These are phyloP conservation scores for Ophiosphaerella herpotricha DNA, from an alignment of 2,329 filamentous ascomycete species.

Conservation along the genomic window DNA sequence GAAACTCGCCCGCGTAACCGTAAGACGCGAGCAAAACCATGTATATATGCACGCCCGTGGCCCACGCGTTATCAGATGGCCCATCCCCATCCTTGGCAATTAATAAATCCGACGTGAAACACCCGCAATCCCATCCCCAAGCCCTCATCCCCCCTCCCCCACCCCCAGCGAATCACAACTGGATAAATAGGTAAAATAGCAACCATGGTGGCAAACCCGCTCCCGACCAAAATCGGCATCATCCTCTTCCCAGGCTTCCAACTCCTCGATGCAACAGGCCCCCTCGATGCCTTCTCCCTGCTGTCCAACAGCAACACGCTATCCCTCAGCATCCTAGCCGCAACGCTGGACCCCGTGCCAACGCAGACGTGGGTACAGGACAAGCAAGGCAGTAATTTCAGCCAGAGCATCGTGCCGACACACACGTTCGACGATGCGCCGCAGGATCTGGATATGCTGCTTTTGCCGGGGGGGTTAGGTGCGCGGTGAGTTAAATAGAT, in stretches of 20 bases:
- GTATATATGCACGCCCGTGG: no score
- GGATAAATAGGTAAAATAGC: not conserved
- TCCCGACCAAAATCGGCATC: conserved; percentile 36
- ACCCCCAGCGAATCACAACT: no score
- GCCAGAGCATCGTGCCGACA: conserved; percentile 53
- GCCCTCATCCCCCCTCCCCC: no score
- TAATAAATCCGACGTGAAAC: no score
- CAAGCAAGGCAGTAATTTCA: conserved; percentile 29
- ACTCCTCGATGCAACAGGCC: conserved; percentile 48
- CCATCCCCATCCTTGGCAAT: no score
- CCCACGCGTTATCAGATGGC: no score
- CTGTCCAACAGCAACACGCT: conserved; percentile 35
- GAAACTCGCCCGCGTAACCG: no score
- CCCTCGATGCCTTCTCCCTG: conserved; percentile 53
- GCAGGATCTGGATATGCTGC: conserved; percentile 61
- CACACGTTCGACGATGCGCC: conserved; percentile 61
- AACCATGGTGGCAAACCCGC: conserved; percentile 5
- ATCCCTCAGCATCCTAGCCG: conserved; percentile 40
- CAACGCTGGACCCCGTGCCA: conserved; percentile 40
- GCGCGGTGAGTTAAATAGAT: no score
- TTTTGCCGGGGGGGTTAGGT: conserved; percentile 69
- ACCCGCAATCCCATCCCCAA: no score
- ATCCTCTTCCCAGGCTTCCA: conserved; percentile 47
- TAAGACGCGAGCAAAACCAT: no score
- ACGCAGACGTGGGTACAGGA: conserved; percentile 24